A percentile compares a stretch with the other conserved stretches of the same genome.
These are phyloP conservation scores for Mycocentrospora acerina DNA, from an alignment of 2,329 filamentous ascomycete species.

Conservation along the genomic window DNA sequence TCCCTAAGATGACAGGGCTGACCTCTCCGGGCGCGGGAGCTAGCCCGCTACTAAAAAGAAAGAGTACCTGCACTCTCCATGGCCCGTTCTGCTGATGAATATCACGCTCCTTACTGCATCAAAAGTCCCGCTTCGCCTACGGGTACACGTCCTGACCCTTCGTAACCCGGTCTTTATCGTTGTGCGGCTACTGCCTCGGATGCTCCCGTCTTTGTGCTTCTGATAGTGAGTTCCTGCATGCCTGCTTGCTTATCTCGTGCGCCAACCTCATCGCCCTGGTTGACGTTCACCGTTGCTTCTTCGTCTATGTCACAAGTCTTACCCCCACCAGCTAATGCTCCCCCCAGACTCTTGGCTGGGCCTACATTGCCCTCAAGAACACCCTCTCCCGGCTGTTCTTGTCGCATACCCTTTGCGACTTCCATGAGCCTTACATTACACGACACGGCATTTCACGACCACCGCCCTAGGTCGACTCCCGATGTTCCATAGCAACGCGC, in stretches of 20 bases:
- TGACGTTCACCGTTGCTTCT: conserved; percentile 16
- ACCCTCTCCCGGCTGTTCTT: conserved; percentile 8
- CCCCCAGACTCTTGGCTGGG: conserved; percentile 13
- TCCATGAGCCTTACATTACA: conserved; percentile 35
- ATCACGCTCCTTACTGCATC: conserved; percentile 11
- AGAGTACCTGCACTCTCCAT: conserved; percentile 36
- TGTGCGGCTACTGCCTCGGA: conserved; percentile 28
- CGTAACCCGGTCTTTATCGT: conserved; percentile 18
- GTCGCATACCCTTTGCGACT: conserved; percentile 15
- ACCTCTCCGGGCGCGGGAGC: conserved; percentile 37
- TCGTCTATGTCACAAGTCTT: conserved; percentile 30
- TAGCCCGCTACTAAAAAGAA: conserved; percentile 35
- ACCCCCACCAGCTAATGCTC: conserved; percentile 28
- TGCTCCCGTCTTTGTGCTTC: conserved; percentile 32
- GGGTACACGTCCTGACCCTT: conserved; percentile 16
- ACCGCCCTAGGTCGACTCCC: conserved; percentile 30
- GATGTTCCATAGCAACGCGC: conserved; percentile 41
- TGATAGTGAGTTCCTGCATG: conserved; percentile 16
- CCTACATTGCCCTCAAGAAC: conserved; percentile 9
- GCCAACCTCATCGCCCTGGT: conserved; percentile 23
- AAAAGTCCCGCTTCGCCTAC: conserved; percentile 24
- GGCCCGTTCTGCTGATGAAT: conserved; percentile 17
- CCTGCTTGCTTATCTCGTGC: conserved; percentile 36
- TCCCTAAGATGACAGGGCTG: conserved; percentile 27
- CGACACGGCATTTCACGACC: conserved; percentile 26